Percentiles rank a stretch among this genome's conserved stretches.
These are phyloP conservation scores for Babesia caballi DNA, from an alignment of 169 alveolate species.

Conservation along the genomic window DNA sequence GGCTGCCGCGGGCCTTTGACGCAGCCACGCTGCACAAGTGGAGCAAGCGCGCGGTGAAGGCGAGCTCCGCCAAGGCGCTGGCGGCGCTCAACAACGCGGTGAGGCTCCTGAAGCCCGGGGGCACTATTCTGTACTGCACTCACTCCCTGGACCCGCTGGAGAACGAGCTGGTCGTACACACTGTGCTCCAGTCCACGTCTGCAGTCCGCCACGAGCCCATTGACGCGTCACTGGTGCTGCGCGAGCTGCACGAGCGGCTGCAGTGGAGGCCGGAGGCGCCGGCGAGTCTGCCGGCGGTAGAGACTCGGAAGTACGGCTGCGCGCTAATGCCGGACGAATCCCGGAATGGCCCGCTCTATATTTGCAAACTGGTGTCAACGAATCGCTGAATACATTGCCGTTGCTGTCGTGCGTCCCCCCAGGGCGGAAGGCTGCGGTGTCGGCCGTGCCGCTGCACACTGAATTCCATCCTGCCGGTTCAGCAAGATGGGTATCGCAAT, in stretches of 20 bases:
- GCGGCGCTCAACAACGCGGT: constrained; percentile 62
- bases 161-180: constrained; percentile 65
- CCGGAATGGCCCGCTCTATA: constrained; percentile 67
- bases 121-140: constrained; percentile 73
- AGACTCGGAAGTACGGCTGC: constrained; percentile 69
- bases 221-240: not conserved
- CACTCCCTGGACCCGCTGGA: constrained; percentile 76
- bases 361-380: constrained; percentile 55
- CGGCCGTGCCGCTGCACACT: not conserved
- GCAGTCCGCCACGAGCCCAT: not conserved
- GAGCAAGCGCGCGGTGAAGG: constrained; percentile 69
- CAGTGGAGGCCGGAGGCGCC: not conserved
- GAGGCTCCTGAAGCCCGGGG: constrained; percentile 63
- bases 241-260: not conserved
- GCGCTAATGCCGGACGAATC: constrained; percentile 71
- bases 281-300: constrained; percentile 34
- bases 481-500: constrained; percentile 15
- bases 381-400: not conserved
- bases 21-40: constrained; percentile 33
- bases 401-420: not conserved
- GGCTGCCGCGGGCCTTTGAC: constrained; percentile 71
- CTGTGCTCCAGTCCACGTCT: not conserved
- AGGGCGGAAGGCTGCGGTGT: not conserved
- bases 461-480: not conserved
- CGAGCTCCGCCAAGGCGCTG: constrained; percentile 67